Evolutionary conservation across 2,329 filamentous ascomycete genomes (phyloP).

Genomic region (Colletotrichum sp.): DNA sequence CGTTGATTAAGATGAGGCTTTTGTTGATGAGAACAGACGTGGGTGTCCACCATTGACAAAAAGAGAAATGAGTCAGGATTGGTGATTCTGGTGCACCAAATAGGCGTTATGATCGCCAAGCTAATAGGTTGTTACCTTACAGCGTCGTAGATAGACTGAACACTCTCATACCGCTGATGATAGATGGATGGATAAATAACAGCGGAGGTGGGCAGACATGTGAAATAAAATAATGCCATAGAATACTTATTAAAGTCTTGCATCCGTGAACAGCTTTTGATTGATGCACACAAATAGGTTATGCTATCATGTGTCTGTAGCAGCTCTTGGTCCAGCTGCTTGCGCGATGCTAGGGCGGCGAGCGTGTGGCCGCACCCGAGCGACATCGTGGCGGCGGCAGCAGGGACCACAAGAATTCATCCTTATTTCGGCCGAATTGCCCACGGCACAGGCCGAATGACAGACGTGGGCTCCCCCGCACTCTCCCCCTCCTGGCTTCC

Average conservation of each 20-base stretch:
- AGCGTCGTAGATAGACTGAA: too few species aligned
- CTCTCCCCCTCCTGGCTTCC: neutral
- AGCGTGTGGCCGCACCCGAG: neutral
- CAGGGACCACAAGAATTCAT: neutral
- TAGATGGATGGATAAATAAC: fast-evolving
- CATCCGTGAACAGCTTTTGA: neutral
- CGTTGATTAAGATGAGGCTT: neutral
- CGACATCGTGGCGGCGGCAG: neutral
- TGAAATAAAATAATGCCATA: neutral
- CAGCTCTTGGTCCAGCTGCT: neutral
- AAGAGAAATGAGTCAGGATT: neutral
- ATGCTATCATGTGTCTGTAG: neutral
- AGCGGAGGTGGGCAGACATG: neutral
- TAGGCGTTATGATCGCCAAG: neutral
- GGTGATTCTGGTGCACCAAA: neutral
- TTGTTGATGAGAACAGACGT: fast-evolving
- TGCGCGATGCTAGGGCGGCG: neutral
- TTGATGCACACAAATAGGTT: too few species aligned
- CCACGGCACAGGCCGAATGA: neutral
- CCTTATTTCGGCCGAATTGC: neutral
- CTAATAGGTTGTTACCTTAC: too few species aligned
- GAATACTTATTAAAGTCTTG: neutral
- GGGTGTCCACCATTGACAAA: neutral
- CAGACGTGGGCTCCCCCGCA: neutral
- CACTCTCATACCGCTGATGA: too few species aligned